A percentile compares a stretch with the other conserved stretches of the same genome.
Conservation (phyloP, 176 grass and related monocot genomes). For the Pharus latifolius region DNA sequence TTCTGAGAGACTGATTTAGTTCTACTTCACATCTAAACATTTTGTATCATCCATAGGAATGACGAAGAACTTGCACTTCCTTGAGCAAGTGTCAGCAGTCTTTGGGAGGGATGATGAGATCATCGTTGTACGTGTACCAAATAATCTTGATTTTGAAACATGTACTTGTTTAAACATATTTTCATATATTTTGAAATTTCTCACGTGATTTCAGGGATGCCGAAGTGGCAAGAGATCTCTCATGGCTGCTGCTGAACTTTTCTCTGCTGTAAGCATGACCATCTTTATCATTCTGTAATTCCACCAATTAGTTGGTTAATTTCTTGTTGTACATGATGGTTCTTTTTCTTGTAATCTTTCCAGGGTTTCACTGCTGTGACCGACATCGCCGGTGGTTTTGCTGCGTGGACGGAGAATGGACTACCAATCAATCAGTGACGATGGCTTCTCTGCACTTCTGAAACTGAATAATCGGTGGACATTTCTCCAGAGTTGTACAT, state of each 20-base stretch:
- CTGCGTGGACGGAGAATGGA: constrained; percentile 50
- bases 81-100: constrained; percentile 42
- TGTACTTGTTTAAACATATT: neutral
- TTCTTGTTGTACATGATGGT: neutral
- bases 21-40: neutral
- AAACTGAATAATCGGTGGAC: neutral
- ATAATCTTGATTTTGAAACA: neutral
- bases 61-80: constrained; percentile 46
- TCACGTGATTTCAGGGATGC: constrained; percentile 45
- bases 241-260: constrained; percentile 64
- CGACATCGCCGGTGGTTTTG: constrained; percentile 63
- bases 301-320: neutral
- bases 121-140: constrained; percentile 34
- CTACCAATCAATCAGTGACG: constrained; percentile 32
- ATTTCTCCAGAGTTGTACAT: neutral
- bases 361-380: constrained; percentile 64
- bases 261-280: constrained; percentile 44
- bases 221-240: constrained; percentile 76
- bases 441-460: neutral
- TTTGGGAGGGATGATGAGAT: constrained; percentile 58
- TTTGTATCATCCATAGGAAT: constrained; percentile 13
- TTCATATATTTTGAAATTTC: neutral
- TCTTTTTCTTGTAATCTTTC: neutral
- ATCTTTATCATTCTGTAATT: neutral
- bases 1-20: neutral